phyloP scores from a whole-genome alignment of 164 flowering plant species.

The Liriodendron chinense region DNA sequence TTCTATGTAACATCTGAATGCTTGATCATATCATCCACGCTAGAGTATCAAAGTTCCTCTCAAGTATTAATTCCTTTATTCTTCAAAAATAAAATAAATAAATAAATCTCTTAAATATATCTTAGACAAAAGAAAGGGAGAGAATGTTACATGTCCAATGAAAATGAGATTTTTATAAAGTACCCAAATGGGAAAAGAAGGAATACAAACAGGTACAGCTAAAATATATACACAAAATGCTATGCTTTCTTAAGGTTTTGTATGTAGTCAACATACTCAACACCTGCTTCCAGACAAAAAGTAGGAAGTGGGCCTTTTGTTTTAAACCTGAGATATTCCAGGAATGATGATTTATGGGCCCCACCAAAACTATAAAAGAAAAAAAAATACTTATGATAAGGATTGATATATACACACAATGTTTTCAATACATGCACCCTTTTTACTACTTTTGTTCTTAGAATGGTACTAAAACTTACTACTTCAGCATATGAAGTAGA shows the following conservation, averaged over 20 bases:
- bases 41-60: too few species aligned
- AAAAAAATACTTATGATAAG: constrained; percentile 8
- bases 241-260: constrained; percentile 11
- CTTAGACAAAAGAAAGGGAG: too few species aligned
- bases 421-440: too few species aligned
- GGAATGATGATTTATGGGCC: constrained; percentile 49
- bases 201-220: not conserved
- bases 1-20: too few species aligned
- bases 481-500: too few species aligned
- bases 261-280: constrained; percentile 32
- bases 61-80: too few species aligned
- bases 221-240: constrained; percentile 3
- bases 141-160: not conserved
- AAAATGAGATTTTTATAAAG: not conserved
- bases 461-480: too few species aligned
- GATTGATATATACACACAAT: not conserved
- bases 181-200: not conserved
- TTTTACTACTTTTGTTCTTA: too few species aligned
- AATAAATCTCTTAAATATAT: too few species aligned
- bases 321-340: constrained; percentile 50
- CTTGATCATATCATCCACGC: too few species aligned
- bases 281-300: constrained; percentile 65
- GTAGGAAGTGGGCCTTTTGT: constrained; percentile 39
- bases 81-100: too few species aligned
- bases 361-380: constrained; percentile 13